A percentile compares a stretch with the other conserved stretches of the same genome.
phyloP scores from a whole-genome alignment of 495 filamentous ascomycete species.

The Podospora anserina region DNA sequence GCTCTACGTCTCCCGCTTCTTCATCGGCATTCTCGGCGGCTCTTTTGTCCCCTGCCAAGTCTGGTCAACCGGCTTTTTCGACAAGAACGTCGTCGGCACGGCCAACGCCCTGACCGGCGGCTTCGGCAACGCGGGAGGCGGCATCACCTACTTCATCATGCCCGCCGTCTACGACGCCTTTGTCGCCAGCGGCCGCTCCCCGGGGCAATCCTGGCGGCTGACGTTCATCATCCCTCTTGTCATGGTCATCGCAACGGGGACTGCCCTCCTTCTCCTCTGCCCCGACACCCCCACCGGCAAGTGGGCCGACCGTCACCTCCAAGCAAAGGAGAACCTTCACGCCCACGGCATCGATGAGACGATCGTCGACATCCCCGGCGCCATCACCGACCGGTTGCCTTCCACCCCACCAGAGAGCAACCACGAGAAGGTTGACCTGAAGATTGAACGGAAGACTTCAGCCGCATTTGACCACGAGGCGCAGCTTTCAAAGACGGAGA shows the following conservation, averaged over 20 bases:
- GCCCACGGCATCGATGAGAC: slow-evolving; percentile 12
- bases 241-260: slow-evolving; percentile 62
- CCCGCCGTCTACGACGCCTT: slow-evolving; percentile 83
- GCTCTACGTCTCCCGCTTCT: slow-evolving; percentile 77
- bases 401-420: slow-evolving; percentile 18
- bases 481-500: slow-evolving; percentile 33
- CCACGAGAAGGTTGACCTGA: neutral
- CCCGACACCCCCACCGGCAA: slow-evolving; percentile 78
- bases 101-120: slow-evolving; percentile 85
- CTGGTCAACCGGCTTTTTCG: slow-evolving; percentile 92
- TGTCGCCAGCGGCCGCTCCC: slow-evolving; percentile 54
- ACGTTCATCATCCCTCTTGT: slow-evolving; percentile 79
- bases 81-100: slow-evolving; percentile 88
- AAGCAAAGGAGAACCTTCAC: slow-evolving; percentile 1
- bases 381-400: slow-evolving; percentile 46
- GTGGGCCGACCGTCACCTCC: slow-evolving; percentile 65
- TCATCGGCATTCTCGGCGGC: slow-evolving; percentile 86
- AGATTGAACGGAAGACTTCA: slow-evolving; percentile 28
- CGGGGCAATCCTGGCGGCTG: slow-evolving; percentile 78
- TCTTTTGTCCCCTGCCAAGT: slow-evolving; percentile 93
- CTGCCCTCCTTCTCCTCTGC: slow-evolving; percentile 67
- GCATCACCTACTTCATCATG: slow-evolving; percentile 87
- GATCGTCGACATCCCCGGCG: slow-evolving; percentile 51
- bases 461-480: slow-evolving; percentile 49
- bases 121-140: slow-evolving; percentile 84